A percentile compares a stretch with the other conserved stretches of the same genome.
These are phyloP conservation scores for Colletotrichum lentis DNA, from an alignment of 2,329 filamentous ascomycete genomes.

Conservation along the genomic window DNA sequence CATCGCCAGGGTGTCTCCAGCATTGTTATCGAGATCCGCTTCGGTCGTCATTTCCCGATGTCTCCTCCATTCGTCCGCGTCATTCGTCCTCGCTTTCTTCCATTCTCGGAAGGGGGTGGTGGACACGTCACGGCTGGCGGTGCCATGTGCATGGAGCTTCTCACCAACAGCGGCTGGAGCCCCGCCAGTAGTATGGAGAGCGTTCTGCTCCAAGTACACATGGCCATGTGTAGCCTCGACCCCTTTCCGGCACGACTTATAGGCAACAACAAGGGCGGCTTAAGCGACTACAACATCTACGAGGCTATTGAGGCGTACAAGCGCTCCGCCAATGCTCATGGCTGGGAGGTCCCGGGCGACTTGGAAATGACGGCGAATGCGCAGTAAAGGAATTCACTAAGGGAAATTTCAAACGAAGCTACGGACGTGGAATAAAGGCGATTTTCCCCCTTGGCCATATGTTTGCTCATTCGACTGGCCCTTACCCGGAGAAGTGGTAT, in stretches of 20 bases:
- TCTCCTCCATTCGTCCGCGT: constrained; percentile 86
- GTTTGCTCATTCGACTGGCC: neutral
- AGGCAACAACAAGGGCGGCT: neutral
- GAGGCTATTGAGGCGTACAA: constrained; percentile 78
- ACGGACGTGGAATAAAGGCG: too few relatives aligned
- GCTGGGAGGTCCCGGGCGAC: constrained; percentile 75
- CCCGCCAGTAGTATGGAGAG: constrained; percentile 77
- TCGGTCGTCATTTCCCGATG: constrained; percentile 78
- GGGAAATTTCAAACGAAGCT: too few relatives aligned
- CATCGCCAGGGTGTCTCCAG: constrained; percentile 67
- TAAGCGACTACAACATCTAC: constrained; percentile 67
- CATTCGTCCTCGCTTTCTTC: constrained; percentile 79
- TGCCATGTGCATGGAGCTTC: constrained; percentile 82
- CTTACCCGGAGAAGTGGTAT: neutral
- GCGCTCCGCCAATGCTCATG: constrained; percentile 65
- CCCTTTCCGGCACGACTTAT: constrained; percentile 76
- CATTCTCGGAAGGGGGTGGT: constrained; percentile 76
- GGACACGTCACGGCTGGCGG: constrained; percentile 87
- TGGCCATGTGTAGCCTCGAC: constrained; percentile 75
- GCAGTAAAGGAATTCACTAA: constrained; percentile 15
- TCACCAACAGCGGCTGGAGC: constrained; percentile 86
- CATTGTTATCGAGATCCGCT: constrained; percentile 83
- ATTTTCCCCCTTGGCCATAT: too few relatives aligned
- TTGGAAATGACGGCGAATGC: constrained; percentile 57
- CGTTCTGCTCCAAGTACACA: constrained; percentile 79